These are phyloP conservation scores for Trichoderma atrobrunneum DNA, from an alignment of 2,329 filamentous ascomycete species.

Conservation along the genomic window DNA sequence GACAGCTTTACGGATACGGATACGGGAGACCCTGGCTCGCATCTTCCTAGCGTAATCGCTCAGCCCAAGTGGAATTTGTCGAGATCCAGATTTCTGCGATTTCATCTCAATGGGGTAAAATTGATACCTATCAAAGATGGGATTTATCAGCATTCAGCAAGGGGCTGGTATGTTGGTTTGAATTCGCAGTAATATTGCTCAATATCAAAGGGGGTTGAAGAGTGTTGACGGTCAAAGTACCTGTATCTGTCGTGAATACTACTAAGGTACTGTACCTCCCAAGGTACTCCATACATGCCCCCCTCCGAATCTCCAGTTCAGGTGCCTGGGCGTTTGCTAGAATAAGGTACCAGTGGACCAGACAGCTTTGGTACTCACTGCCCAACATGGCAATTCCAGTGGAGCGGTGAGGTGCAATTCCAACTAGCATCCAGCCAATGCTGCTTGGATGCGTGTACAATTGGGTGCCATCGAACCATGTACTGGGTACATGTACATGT, in stretches of 20 bases:
- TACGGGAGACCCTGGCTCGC: constrained; percentile 1
- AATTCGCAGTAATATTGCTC: not conserved
- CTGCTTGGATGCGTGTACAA: not conserved
- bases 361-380: not conserved
- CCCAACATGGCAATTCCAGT: not conserved
- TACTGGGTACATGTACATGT: not conserved
- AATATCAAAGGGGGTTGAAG: not conserved
- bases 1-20: constrained; percentile 14
- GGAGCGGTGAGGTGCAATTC: not conserved
- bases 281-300: not conserved
- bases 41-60: constrained; percentile 3
- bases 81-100: not conserved
- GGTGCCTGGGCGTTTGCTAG: not conserved
- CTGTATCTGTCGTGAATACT: not conserved
- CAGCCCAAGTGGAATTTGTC: not conserved
- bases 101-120: not conserved
- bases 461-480: not conserved
- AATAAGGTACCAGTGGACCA: not conserved
- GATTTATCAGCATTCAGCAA: not conserved
- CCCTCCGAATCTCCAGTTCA: not conserved
- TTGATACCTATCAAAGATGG: not conserved
- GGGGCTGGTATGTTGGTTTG: not conserved
- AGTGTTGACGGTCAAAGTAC: not conserved
- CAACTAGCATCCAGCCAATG: not conserved
- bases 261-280: not conserved